These are phyloP conservation scores for Scutellaria baicalensis DNA, from an alignment of 257 asterid species.

Conservation along the genomic window DNA sequence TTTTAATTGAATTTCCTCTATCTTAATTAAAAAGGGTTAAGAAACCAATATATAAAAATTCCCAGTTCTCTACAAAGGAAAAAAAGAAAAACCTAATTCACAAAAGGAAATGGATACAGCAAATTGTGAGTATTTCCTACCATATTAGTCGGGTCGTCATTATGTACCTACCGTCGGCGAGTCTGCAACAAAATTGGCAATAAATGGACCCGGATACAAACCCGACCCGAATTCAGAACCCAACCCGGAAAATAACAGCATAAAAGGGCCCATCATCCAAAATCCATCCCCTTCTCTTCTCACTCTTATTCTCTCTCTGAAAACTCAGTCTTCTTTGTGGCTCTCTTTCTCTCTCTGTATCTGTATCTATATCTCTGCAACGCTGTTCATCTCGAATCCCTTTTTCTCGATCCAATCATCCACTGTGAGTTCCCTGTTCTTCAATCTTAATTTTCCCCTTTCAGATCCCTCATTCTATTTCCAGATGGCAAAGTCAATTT, in stretches of 20 bases:
- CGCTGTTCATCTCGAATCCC: slow-evolving; percentile 34
- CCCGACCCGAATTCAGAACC: neutral
- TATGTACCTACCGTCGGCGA: neutral
- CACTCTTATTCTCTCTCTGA: slow-evolving; percentile 25
- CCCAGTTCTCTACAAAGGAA: too few relatives aligned
- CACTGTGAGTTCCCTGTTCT: slow-evolving; percentile 34
- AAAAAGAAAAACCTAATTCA: too few relatives aligned
- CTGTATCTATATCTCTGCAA: slow-evolving; percentile 23
- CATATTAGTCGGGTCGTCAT: neutral
- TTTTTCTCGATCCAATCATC: slow-evolving; percentile 35
- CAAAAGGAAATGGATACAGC: too few relatives aligned
- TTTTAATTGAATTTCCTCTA: too few relatives aligned
- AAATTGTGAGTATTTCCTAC: too few relatives aligned
- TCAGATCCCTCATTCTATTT: slow-evolving; percentile 27
- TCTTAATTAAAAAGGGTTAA: too few relatives aligned
- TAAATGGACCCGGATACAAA: neutral
- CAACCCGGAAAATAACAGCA: slow-evolving; percentile 10
- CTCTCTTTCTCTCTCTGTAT: slow-evolving; percentile 35
- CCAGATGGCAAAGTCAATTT: slow-evolving; percentile 3
- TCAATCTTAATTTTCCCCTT: neutral
- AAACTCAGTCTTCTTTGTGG: slow-evolving; percentile 26
- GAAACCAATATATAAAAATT: too few relatives aligned
- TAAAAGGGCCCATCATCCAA: slow-evolving; percentile 28
- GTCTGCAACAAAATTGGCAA: neutral
- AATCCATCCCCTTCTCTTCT: slow-evolving; percentile 15